Conservation (phyloP, 2,329 filamentous ascomycete species). For the Aspergillus caelatus region DNA sequence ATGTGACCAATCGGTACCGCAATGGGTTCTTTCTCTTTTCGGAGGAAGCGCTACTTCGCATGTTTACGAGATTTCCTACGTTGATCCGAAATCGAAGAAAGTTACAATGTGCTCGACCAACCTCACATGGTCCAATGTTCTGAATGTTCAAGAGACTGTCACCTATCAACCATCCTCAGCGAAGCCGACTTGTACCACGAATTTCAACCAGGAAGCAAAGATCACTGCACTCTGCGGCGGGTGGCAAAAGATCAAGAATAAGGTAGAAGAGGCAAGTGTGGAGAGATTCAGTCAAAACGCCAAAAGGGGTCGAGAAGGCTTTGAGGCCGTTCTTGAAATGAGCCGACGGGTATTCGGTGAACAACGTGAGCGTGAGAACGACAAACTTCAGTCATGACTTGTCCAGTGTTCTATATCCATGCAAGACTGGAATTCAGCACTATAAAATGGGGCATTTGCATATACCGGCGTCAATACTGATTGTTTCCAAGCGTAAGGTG, state of each 20-base stretch:
- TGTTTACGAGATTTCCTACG: conserved; percentile 94
- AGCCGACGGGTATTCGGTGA: conserved; percentile 88
- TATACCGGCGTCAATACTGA: conserved; percentile 30
- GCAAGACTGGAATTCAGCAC: not conserved
- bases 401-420: not conserved
- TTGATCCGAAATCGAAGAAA: conserved; percentile 78
- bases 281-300: conserved; percentile 92
- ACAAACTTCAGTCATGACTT: conserved; percentile 39
- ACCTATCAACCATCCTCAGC: conserved; percentile 69
- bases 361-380: conserved; percentile 69
- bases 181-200: conserved; percentile 62
- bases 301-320: conserved; percentile 85
- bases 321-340: conserved; percentile 93
- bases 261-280: conserved; percentile 89
- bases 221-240: conserved; percentile 94
- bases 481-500: conserved; percentile 27
- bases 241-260: conserved; percentile 96
- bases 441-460: conserved; percentile 35
- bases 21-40: conserved; percentile 71
- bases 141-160: conserved; percentile 92
- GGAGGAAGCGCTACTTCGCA: conserved; percentile 79
- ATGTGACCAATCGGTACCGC: conserved; percentile 51
- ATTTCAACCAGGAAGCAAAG: conserved; percentile 86
- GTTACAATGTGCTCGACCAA: conserved; percentile 98
- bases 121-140: conserved; percentile 86